Evolutionary conservation across 768 basidiomycete genomes (phyloP).

Genomic region (Tricholoma terreum): DNA sequence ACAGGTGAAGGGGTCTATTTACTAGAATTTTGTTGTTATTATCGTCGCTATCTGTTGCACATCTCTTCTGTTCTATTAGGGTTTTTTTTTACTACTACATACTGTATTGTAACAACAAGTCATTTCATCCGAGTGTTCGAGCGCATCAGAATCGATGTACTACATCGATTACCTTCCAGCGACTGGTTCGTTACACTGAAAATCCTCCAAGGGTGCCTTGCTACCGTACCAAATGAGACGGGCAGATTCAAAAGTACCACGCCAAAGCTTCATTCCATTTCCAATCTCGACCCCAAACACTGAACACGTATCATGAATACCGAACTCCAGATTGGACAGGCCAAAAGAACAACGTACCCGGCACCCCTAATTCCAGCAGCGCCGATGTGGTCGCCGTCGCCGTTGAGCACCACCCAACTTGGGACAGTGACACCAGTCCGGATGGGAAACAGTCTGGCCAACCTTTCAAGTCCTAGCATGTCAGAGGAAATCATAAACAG

Average conservation of each 20-base stretch:
- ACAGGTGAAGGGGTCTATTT: constrained; percentile 77
- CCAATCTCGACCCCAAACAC: constrained; percentile 37
- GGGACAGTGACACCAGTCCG: constrained; percentile 77
- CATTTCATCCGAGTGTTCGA: constrained; percentile 50
- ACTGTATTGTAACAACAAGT: constrained; percentile 86
- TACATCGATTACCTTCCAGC: too few species aligned
- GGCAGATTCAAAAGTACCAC: constrained; percentile 35
- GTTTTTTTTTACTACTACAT: constrained; percentile 56
- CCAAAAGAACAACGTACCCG: constrained; percentile 50
- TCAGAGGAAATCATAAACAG: constrained; percentile 65
- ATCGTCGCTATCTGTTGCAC: constrained; percentile 78
- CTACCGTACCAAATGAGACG: neutral
- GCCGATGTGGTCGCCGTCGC: constrained; percentile 51
- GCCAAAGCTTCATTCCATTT: constrained; percentile 46
- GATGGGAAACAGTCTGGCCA: constrained; percentile 72
- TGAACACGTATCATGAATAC: neutral
- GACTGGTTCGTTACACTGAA: too few species aligned
- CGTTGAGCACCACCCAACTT: constrained; percentile 71
- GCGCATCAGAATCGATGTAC: neutral
- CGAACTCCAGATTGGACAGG: neutral
- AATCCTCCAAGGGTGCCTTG: too few species aligned
- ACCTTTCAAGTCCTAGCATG: constrained; percentile 59
- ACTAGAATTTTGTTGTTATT: constrained; percentile 69
- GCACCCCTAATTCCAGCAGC: constrained; percentile 74
- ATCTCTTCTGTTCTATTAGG: constrained; percentile 65